phyloP scores from a whole-genome alignment of 352 stramenopile genomes.

The Globisporangium megalacanthum region DNA sequence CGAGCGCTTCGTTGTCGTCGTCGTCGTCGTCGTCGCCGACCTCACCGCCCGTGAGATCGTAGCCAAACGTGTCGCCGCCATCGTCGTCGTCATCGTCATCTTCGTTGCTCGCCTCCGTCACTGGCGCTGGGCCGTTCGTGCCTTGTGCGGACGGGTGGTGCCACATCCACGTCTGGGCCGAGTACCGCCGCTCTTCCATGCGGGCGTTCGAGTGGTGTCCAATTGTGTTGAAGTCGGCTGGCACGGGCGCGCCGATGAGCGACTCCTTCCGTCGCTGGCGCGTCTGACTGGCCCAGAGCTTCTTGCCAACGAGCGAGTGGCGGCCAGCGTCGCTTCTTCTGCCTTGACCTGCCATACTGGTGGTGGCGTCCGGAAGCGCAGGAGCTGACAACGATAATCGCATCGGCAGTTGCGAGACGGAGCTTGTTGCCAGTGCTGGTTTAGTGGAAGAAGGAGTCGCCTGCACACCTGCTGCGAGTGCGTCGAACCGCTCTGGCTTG shows the following conservation, averaged over 20 bases:
- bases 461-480: not conserved
- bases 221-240: constrained; percentile 22
- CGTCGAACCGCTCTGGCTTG: not conserved
- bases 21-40: constrained; percentile 16
- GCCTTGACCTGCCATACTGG: not conserved
- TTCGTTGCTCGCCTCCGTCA: not conserved
- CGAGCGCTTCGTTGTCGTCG: constrained; percentile 14
- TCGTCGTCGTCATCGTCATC: constrained; percentile 6
- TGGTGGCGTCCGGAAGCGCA: not conserved
- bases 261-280: constrained; percentile 20
- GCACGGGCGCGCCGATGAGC: constrained; percentile 30
- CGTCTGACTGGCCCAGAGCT: constrained; percentile 3
- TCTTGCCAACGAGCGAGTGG: constrained; percentile 8
- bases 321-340: not conserved
- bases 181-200: constrained; percentile 37
- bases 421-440: not conserved
- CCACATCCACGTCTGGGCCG: constrained; percentile 58
- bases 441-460: not conserved
- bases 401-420: not conserved
- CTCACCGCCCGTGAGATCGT: constrained; percentile 12
- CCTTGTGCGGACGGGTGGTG: constrained; percentile 2
- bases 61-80: constrained; percentile 9
- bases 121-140: not conserved
- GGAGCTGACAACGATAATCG: not conserved
- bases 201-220: constrained; percentile 48